Base-by-base conservation (phyloP, 805 yeast species). In the Ogataea degrootiae region DNA sequence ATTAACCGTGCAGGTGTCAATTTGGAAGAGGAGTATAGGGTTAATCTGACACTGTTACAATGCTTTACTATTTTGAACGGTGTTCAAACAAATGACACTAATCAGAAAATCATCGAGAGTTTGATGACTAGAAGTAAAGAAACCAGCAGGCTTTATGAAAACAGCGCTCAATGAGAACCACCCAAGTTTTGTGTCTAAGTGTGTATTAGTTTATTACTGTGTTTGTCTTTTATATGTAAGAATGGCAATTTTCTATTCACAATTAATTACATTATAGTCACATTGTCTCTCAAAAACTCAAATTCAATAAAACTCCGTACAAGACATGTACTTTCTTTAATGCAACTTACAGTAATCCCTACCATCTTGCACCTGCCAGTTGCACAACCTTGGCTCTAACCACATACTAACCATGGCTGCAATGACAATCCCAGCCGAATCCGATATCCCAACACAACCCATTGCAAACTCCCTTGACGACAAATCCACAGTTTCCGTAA, bases 371-470 rank as follows among this genome's bases (percentile, higher is more conserved):
- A 85, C 81, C 63, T 92, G 99, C 54, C 75, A 79, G 2, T 68
- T 59, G 61, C 99, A 92, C 17, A 92, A 69, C 1, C 69, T 56
- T 15, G 86, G 83, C 59, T 92, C 98, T 9, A 91, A 65, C 75
- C 81, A 75, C 69, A 87, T 69, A 17, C 90, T 89, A 3, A 88
- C 62, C 11, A 82, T 59, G 0, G 96, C 97, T 4, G 97, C 95
- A 0, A 86, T 21, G 7, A 88, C 85, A 14, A 91, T 79, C 0
- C 99, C 99, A 12, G 83, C 78, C 1, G 91, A 82, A 59, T 88
- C 96, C 49, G 95, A 84, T 48, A 88, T 77, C 0, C 94, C 86
- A 1, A 86, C 92, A 5, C 91, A 78, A 3, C 96, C 96, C 71
- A 89, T 73, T 0, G 90, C 80, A 65, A 89, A 84, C 67, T 87